Conservation (phyloP, 306 rosid genomes). For the Glycyrrhiza uralensis region DNA sequence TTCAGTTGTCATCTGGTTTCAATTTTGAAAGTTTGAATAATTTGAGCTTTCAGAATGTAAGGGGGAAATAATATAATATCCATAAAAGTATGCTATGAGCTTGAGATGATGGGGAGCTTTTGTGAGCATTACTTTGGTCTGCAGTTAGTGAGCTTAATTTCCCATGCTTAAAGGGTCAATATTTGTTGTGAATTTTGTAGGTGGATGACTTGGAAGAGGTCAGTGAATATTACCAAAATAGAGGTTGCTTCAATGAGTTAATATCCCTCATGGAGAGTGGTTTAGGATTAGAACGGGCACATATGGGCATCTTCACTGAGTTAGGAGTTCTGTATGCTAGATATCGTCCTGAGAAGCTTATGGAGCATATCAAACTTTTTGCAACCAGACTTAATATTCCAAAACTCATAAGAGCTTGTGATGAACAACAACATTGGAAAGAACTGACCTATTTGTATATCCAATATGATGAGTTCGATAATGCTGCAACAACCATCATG, state of each 20-base stretch:
- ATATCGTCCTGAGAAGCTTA: slow-evolving; percentile 97
- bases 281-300: slow-evolving; percentile 95
- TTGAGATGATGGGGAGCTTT: slow-evolving; percentile 16
- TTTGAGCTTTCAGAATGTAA: slow-evolving; percentile 4
- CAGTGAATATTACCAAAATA: slow-evolving; percentile 96
- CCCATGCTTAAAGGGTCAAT: background rate
- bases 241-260: slow-evolving; percentile 96
- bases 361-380: slow-evolving; percentile 98
- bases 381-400: slow-evolving; percentile 95
- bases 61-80: slow-evolving; percentile 16
- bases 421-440: slow-evolving; percentile 98
- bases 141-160: slow-evolving; percentile 10
- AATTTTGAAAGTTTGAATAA: background rate
- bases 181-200: slow-evolving; percentile 39
- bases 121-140: background rate
- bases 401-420: slow-evolving; percentile 96
- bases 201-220: slow-evolving; percentile 99
- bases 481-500: slow-evolving; percentile 98
- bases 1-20: background rate
- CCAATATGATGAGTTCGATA: slow-evolving; percentile 97
- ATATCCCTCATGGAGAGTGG: slow-evolving; percentile 99
- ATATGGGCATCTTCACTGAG: slow-evolving; percentile 99
- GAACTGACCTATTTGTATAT: slow-evolving; percentile 95
- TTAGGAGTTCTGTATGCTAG: slow-evolving; percentile 98
- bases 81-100: background rate